Conservation (phyloP, 83 land plant genomes). For the Larix sibirica region DNA sequence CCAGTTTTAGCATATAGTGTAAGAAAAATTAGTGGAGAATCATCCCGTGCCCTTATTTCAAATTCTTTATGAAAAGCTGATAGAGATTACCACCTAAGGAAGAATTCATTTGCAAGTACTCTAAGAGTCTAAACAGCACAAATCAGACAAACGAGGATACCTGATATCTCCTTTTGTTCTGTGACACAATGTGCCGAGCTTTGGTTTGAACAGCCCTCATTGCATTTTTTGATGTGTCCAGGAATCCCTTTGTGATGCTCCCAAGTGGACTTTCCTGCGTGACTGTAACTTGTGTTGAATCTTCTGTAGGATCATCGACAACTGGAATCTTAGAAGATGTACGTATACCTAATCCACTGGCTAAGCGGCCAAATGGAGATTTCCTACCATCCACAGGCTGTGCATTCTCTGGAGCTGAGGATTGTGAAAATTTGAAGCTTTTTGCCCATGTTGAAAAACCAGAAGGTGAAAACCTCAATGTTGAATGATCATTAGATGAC, state of each 20-base stretch:
- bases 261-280: constrained; percentile 64
- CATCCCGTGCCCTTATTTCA: not conserved
- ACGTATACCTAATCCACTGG: constrained; percentile 70
- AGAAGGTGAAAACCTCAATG: constrained; percentile 45
- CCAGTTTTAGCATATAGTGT: not conserved
- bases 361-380: constrained; percentile 54
- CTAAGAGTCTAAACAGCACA: not conserved
- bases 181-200: constrained; percentile 94
- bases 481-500: not conserved
- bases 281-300: constrained; percentile 23
- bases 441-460: constrained; percentile 68
- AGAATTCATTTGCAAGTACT: not conserved
- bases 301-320: constrained; percentile 38
- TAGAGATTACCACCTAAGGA: not conserved
- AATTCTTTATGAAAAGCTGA: not conserved
- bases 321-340: constrained; percentile 48
- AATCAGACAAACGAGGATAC: constrained; percentile 14
- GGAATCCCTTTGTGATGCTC: constrained; percentile 82
- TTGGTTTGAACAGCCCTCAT: constrained; percentile 90
- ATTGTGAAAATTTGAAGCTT: constrained; percentile 55
- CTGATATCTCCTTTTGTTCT: constrained; percentile 97
- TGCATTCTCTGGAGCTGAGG: constrained; percentile 37
- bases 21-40: not conserved
- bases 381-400: constrained; percentile 36
- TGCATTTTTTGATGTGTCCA: constrained; percentile 86